Evolutionary conservation across 2,329 filamentous ascomycete species (phyloP), one percentile per base, ranked within the genome.

Genomic region (Podosphaera fusca): DNA sequence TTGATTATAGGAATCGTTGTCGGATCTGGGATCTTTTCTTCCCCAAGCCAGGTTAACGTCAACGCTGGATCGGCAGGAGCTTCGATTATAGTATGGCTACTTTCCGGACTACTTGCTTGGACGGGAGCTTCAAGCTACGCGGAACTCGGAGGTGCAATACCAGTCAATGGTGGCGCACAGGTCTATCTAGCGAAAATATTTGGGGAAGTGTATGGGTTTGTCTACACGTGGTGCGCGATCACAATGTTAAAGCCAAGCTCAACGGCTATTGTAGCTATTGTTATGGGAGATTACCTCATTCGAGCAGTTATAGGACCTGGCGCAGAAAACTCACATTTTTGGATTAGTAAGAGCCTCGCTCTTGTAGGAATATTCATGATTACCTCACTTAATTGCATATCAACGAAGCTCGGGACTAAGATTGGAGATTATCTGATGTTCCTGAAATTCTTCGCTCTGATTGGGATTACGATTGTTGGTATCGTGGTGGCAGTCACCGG

Each of bases 281-380:
- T 98, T 65, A 95, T 96, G 74, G 92, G 92, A 49, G 92, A 98
- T 70, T 98, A 98, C 67, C 73, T 95, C n/a, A 87, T 95, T 56
- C 78, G 88, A 52, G 89, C 88, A 12, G 77, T 85, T 49, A 83
- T 94, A 58, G 89, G 89, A 7, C 81, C 88, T n/a, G 87, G 95
- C 58, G 85, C 85, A 2, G 82, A 85, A 64, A 80, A 81, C 31
- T 77, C 88, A 57, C 92, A 80, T 66, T 79, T 81, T 1, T 96
- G 90, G 89, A 78, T 95, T 66, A 88, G 86, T 73, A 98, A 96
- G 72, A 78, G 75, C 1, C 85, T 95, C 36, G 92, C 89, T 1
- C 69, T 96, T 59, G 72, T 79, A 6, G 89, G 86, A 2, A 72
- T 98, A 40, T 69, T 85, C 2, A 36, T 81, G 1, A 86, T 96